These are phyloP conservation scores for Metarhizium rileyi DNA, from an alignment of 2,329 filamentous ascomycete species.

Conservation along the genomic window DNA sequence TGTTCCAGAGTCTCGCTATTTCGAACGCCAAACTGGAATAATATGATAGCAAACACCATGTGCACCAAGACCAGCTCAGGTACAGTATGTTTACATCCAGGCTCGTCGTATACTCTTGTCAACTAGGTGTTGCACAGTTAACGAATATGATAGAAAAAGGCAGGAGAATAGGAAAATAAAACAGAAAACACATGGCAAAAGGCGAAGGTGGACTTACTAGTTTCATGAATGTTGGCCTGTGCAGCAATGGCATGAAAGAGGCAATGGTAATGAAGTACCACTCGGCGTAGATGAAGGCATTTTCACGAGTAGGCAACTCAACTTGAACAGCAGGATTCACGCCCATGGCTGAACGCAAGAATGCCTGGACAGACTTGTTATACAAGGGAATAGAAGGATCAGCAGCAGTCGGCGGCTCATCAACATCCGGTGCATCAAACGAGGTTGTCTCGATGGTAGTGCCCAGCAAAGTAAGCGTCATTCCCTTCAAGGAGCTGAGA, in stretches of 20 bases:
- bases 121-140: no score
- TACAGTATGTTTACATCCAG: constrained; percentile 47
- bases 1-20: constrained; percentile 49
- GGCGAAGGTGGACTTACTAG: constrained; percentile 39
- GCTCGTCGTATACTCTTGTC: constrained; percentile 60
- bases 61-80: constrained; percentile 63
- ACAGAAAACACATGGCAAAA: neutral
- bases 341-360: constrained; percentile 55
- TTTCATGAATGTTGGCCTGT: constrained; percentile 62
- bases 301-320: constrained; percentile 51
- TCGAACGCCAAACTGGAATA: constrained; percentile 65
- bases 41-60: constrained; percentile 70
- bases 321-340: constrained; percentile 47
- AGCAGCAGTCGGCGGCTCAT: constrained; percentile 38
- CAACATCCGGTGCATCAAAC: constrained; percentile 56
- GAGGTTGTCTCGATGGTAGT: constrained; percentile 70
- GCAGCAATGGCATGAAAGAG: constrained; percentile 65
- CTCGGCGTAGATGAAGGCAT: constrained; percentile 59
- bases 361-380: constrained; percentile 64
- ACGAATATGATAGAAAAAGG: constrained; percentile 5
- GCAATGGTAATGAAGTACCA: constrained; percentile 69
- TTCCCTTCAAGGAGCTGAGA: constrained; percentile 66
- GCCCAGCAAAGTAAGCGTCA: constrained; percentile 66
- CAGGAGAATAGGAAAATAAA: neutral
- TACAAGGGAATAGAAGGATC: constrained; percentile 38